Evolutionary conservation across 2,329 filamentous ascomycete species (phyloP).

Genomic region (Fusarium udum): DNA sequence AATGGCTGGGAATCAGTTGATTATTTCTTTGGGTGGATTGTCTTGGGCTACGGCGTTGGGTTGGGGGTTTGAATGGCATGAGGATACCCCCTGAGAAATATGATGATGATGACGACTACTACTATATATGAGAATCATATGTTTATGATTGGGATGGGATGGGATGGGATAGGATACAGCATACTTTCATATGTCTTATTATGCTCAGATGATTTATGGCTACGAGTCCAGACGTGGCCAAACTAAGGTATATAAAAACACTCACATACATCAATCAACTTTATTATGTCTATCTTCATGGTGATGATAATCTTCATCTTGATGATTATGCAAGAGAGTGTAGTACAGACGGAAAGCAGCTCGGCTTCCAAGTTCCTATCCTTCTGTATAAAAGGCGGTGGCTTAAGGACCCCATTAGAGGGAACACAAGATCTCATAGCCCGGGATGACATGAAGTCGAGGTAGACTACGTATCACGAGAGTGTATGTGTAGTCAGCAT

Average conservation of each 20-base stretch:
- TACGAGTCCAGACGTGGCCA: neutral
- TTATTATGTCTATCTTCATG: neutral
- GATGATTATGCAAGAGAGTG: neutral
- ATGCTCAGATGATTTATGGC: neutral
- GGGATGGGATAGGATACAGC: neutral
- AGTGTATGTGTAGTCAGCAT: neutral
- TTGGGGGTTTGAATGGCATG: slow-evolving; percentile 2
- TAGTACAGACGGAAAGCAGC: slow-evolving; percentile 1
- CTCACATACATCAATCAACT: neutral
- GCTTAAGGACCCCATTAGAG: neutral
- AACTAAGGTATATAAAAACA: neutral
- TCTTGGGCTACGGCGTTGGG: slow-evolving; percentile 22
- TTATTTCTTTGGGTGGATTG: neutral
- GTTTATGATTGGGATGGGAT: neutral
- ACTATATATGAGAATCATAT: neutral
- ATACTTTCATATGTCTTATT: neutral
- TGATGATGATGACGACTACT: neutral
- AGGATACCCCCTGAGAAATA: slow-evolving; percentile 20
- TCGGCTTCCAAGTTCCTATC: neutral
- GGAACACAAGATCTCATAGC: neutral
- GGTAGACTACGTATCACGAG: neutral
- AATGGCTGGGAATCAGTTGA: slow-evolving; percentile 37
- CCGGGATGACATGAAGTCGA: neutral
- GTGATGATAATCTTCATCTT: neutral
- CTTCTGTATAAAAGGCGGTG: neutral